A percentile compares a stretch with the other conserved stretches of the same genome.
Evolutionary conservation across 345 rosid genomes (phyloP).

Genomic region (Camelina sativa): DNA sequence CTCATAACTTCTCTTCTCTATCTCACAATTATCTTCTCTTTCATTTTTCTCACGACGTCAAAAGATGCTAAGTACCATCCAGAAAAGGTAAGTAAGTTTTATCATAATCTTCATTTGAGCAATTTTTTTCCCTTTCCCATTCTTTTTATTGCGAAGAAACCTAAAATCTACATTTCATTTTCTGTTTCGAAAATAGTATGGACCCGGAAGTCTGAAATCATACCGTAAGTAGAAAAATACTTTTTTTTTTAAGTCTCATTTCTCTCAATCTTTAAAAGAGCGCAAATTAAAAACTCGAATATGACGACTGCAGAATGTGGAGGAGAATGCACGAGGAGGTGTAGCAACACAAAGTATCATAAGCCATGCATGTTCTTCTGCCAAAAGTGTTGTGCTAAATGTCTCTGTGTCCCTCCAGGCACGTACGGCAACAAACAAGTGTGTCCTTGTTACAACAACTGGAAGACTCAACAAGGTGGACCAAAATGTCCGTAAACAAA

Average conservation of each 20-base stretch:
- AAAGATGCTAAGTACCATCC: constrained; percentile 46
- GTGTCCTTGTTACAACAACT: constrained; percentile 77
- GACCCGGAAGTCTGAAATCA: constrained; percentile 57
- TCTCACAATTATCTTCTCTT: constrained; percentile 38
- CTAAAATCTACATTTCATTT: not conserved
- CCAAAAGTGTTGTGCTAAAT: constrained; percentile 71
- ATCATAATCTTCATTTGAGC: not conserved
- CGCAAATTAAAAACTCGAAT: not conserved
- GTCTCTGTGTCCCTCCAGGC: constrained; percentile 88
- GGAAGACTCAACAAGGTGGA: constrained; percentile 73
- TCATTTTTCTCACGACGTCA: constrained; percentile 43
- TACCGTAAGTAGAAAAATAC: constrained; percentile 46
- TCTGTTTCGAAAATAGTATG: constrained; percentile 45
- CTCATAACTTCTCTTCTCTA: constrained; percentile 39
- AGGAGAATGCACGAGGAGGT: constrained; percentile 71
- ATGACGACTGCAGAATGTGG: constrained; percentile 32
- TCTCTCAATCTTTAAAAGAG: not conserved
- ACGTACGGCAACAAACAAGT: constrained; percentile 64
- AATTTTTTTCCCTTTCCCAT: not conserved
- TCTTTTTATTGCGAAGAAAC: not conserved
- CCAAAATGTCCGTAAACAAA: constrained; percentile 71
- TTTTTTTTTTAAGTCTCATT: not conserved
- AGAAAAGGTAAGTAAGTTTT: constrained; percentile 45
- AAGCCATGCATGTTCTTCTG: constrained; percentile 83
- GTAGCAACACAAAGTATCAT: constrained; percentile 63